Conservation (phyloP, 164 flowering plant genomes). For the Magnolia sinica region DNA sequence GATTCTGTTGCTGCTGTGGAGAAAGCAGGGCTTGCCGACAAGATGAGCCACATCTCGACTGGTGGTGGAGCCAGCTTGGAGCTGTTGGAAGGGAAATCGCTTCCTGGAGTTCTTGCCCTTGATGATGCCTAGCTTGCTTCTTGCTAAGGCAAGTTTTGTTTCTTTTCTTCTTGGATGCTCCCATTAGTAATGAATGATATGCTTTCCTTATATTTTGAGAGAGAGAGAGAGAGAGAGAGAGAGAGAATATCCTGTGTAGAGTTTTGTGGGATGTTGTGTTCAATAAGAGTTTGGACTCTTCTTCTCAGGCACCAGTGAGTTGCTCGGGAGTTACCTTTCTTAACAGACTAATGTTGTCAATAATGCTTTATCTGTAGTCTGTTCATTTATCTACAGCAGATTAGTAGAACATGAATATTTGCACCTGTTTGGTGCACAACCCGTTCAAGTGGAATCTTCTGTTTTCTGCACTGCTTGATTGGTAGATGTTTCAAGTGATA, state of each 20-base stretch:
- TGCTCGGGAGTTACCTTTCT: neutral
- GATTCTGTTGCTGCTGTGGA: slow-evolving; percentile 85
- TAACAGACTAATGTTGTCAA: neutral
- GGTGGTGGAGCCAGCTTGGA: slow-evolving; percentile 92
- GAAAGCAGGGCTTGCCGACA: slow-evolving; percentile 65
- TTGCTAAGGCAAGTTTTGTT: slow-evolving; percentile 25
- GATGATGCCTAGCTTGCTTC: slow-evolving; percentile 55
- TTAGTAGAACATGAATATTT: neutral
- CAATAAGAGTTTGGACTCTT: slow-evolving; percentile 1
- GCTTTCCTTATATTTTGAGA: neutral
- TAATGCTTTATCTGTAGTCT: neutral
- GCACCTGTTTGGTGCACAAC: no score
- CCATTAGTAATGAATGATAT: neutral
- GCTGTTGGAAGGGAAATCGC: slow-evolving; percentile 72
- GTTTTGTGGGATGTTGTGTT: neutral
- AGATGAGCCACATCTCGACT: slow-evolving; percentile 86
- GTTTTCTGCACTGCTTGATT: no score
- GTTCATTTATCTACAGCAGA: no score
- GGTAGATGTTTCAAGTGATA: no score
- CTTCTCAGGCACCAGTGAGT: neutral
- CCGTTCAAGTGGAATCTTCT: no score
- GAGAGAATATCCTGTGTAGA: neutral
- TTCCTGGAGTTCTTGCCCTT: slow-evolving; percentile 77
- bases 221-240: neutral
- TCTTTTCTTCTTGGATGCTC: slow-evolving; percentile 9